phyloP scores from a whole-genome alignment of 23 red algal species.

The Gracilaria caudata region DNA sequence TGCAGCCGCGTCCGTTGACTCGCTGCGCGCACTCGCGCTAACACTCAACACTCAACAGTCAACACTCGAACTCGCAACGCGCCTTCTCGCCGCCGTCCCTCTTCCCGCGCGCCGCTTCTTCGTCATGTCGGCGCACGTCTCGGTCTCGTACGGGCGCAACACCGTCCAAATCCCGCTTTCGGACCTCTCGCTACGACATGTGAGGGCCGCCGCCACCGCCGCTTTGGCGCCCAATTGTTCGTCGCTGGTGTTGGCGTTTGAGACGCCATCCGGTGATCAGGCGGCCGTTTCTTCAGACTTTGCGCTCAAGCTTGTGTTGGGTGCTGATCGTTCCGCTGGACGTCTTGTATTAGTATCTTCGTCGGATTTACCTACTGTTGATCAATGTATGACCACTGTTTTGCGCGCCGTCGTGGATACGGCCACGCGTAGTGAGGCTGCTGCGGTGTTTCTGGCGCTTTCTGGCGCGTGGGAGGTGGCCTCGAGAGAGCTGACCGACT shows the following conservation, averaged over 20 bases:
- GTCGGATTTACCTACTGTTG: not conserved
- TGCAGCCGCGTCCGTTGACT: not conserved
- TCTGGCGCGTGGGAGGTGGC: conserved; percentile 23
- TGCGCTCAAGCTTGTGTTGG: not conserved
- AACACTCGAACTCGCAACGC: too few species aligned
- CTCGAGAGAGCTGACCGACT: conserved; percentile 9
- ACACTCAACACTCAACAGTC: too few species aligned
- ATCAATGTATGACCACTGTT: conserved; percentile 16
- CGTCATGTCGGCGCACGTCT: not conserved
- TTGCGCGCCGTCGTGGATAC: conserved; percentile 33
- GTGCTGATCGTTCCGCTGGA: not conserved
- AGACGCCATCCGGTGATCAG: not conserved
- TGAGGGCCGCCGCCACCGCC: not conserved
- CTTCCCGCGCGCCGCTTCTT: not conserved
- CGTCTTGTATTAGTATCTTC: not conserved
- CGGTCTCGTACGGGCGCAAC: not conserved
- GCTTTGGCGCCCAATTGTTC: not conserved
- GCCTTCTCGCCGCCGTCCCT: too few species aligned
- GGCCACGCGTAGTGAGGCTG: conserved; percentile 15
- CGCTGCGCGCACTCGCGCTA: not conserved
- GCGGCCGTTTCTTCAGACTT: conserved; percentile 21
- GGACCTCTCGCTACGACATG: not conserved
- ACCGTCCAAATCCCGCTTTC: not conserved
- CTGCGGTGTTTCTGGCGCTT: conserved; percentile 32
- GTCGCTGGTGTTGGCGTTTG: conserved; percentile 14